These are phyloP conservation scores for Achaetomiella virescens DNA, from an alignment of 495 filamentous ascomycete species.

Conservation along the genomic window DNA sequence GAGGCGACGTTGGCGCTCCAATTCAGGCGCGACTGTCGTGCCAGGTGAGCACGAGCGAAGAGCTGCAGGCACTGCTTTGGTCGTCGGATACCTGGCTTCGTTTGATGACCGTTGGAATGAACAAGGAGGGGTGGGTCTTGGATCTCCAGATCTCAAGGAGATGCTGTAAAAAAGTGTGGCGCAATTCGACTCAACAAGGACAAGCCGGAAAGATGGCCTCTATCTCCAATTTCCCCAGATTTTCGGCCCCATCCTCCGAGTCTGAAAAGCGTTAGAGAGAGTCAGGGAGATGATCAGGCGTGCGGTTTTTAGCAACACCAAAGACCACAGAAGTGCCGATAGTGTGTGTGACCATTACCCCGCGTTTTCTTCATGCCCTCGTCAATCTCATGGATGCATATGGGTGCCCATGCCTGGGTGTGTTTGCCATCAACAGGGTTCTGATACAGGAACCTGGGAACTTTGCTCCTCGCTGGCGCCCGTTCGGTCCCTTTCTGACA, in stretches of 20 bases:
- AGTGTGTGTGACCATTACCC: not conserved
- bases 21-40: not conserved
- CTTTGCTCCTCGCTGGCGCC: too few relatives aligned
- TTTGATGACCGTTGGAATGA: not conserved
- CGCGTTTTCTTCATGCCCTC: not conserved
- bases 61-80: not conserved
- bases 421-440: not conserved
- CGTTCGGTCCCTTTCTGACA: not conserved
- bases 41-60: not conserved
- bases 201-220: not conserved
- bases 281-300: not conserved
- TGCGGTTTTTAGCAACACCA: not conserved
- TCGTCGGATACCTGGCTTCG: not conserved
- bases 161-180: not conserved
- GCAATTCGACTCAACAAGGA: not conserved
- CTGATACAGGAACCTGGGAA: slow-evolving; percentile 1
- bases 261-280: slow-evolving; percentile 5
- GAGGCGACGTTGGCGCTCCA: not conserved
- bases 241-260: not conserved
- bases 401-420: not conserved
- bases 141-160: not conserved
- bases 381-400: not conserved
- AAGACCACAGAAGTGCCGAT: slow-evolving; percentile 1
- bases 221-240: slow-evolving; percentile 13
- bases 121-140: not conserved